Evolutionary conservation across 371 early-diverging fungal genomes (phyloP), one percentile per base, ranked within the genome.

Genomic region (Parasitella parasitica): DNA sequence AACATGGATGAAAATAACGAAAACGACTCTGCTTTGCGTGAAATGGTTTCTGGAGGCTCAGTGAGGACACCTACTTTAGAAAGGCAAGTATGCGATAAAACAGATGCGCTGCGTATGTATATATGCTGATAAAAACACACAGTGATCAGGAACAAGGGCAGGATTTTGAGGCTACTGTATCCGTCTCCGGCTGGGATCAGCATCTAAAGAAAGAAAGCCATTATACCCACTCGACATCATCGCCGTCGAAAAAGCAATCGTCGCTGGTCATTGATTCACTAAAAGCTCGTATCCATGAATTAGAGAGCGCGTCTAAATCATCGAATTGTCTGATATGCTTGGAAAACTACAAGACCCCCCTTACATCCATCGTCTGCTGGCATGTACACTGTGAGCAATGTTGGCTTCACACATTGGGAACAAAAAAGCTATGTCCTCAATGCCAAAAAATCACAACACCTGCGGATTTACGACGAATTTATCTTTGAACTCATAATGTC

Each of bases 321-420:
- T 72, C 75, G 13, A 83, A 85, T 50, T 96, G 96, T 72, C 73
- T 92, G 15, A 89, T 94, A 11, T 96, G 96, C 66, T 72, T 91
- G n/a, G 93, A 91, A 41, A 78, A 86, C 0, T 93, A 89, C 73
- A 79, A 78, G 15, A 78, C 79, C 12, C 94, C 95, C 0, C 65
- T 92, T 16, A 83, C 86, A 1, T 93, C 94, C 0, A 89, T 92
- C 50, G 83, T 87, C 12, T 96, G 96, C 70, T 96, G 96, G 96
- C 96, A 96, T 79, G 96, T 95, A 4, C 91, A 93, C 57, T 96
- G 96, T 69, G 90, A 94, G 63, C 76, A 80, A 52, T 95, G 96
- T 65, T 96, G 96, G 96, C 78, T 95, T 59, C 86, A 85, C 34
- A 90, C 92, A 0, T 71, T 96, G n/a, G 94, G 91, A 4, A 80